Evolutionary conservation across 305 asterid genomes (phyloP).

Genomic region (Fraxinus dipetala): DNA sequence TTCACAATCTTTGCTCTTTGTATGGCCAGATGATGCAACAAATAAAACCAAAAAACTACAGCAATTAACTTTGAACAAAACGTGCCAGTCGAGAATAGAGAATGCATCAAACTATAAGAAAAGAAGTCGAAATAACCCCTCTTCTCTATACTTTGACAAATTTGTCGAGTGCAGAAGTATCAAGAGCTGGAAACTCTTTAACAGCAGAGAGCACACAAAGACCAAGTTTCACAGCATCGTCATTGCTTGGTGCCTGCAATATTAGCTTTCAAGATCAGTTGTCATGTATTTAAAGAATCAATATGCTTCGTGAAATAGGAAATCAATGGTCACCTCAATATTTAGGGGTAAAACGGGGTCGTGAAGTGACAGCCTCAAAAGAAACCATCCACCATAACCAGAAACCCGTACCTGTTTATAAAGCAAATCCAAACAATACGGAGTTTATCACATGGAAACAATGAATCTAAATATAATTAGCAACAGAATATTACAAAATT

Average conservation of each 20-base stretch:
- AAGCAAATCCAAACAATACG: conserved; percentile 5
- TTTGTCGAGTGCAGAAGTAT: conserved; percentile 68
- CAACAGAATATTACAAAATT: neutral
- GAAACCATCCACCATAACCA: conserved; percentile 98
- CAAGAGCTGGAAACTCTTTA: conserved; percentile 66
- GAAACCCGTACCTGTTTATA: conserved; percentile 73
- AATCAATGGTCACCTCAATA: conserved; percentile 60
- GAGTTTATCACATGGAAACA: conserved; percentile 6
- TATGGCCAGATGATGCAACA: conserved; percentile 5
- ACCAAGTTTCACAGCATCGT: conserved; percentile 76
- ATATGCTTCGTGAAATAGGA: neutral
- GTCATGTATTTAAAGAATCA: conserved; percentile 14
- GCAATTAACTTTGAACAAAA: neutral
- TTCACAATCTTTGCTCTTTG: conserved; percentile 5
- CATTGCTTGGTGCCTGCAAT: conserved; percentile 69
- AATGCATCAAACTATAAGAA: neutral
- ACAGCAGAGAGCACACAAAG: conserved; percentile 58
- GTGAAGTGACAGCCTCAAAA: conserved; percentile 90
- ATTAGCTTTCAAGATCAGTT: conserved; percentile 9
- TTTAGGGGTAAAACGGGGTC: conserved; percentile 96
- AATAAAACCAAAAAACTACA: neutral
- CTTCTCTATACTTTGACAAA: conserved; percentile 46
- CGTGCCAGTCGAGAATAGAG: neutral
- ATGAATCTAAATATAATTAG: neutral
- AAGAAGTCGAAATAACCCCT: neutral